Conservation (phyloP, 352 stramenopile species). For the Thraustochytrium striatum region DNA sequence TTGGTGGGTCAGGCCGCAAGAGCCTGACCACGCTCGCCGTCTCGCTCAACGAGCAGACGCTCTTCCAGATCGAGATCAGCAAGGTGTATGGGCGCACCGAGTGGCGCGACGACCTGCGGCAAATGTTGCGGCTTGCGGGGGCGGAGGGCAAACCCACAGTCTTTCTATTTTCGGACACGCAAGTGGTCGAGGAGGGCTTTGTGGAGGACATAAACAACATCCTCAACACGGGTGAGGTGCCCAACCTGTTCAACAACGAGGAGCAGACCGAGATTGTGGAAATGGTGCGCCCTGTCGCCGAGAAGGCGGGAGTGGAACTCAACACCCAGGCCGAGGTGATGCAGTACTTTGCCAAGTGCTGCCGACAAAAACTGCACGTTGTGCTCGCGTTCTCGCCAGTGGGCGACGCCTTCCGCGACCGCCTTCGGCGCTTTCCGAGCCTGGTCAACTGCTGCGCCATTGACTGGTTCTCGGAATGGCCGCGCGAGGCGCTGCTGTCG, state of each 20-base stretch:
- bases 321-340: slow-evolving; percentile 50
- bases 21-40: slow-evolving; percentile 82
- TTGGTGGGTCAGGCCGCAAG: slow-evolving; percentile 84
- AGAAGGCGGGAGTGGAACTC: slow-evolving; percentile 67
- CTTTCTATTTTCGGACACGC: slow-evolving; percentile 89
- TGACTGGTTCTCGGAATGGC: slow-evolving; percentile 91
- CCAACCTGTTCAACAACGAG: slow-evolving; percentile 83
- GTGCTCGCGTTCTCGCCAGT: slow-evolving; percentile 85
- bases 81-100: slow-evolving; percentile 85
- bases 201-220: slow-evolving; percentile 93
- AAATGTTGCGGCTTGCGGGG: slow-evolving; percentile 66
- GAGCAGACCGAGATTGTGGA: slow-evolving; percentile 81
- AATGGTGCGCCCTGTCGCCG: slow-evolving; percentile 74
- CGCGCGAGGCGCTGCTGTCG: slow-evolving; percentile 79
- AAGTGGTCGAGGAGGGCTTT: slow-evolving; percentile 89
- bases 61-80: slow-evolving; percentile 92
- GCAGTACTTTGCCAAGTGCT: slow-evolving; percentile 51
- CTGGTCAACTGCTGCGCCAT: slow-evolving; percentile 92
- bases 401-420: slow-evolving; percentile 80
- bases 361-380: slow-evolving; percentile 76
- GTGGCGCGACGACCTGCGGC: slow-evolving; percentile 87
- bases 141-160: slow-evolving; percentile 83
- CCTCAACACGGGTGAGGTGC: slow-evolving; percentile 87
- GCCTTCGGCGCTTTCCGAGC: slow-evolving; percentile 86
- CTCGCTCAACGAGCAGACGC: slow-evolving; percentile 87